phyloP scores from a whole-genome alignment of 2,329 filamentous ascomycete species.

The Lachnellula arida region DNA sequence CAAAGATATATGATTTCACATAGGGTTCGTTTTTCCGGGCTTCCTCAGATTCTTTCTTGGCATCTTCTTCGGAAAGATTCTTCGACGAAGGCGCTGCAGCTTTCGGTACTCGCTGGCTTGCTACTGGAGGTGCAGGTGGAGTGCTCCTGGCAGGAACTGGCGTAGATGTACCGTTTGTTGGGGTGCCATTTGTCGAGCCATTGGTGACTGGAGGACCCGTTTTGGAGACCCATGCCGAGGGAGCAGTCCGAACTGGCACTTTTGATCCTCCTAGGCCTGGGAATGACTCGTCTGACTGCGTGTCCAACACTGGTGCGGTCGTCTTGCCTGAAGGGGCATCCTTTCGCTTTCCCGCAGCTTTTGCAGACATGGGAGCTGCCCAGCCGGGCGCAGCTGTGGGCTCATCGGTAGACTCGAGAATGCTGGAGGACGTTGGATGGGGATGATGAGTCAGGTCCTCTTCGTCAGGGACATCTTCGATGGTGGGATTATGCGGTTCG shows the following conservation, averaged over 20 bases:
- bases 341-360: conserved; percentile 66
- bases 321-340: conserved; percentile 41
- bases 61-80: too few relatives aligned
- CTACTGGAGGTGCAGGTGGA: conserved; percentile 40
- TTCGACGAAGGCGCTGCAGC: too few relatives aligned
- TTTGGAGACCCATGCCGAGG: conserved; percentile 72
- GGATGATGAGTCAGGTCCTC: conserved; percentile 63
- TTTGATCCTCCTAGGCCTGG: conserved; percentile 76
- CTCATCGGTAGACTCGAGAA: conserved; percentile 34
- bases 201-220: conserved; percentile 46
- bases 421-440: conserved; percentile 39
- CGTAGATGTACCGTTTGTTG: conserved; percentile 42
- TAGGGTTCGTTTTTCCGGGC: conserved; percentile 31
- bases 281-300: conserved; percentile 85
- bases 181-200: conserved; percentile 46
- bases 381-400: conserved; percentile 43
- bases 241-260: conserved; percentile 50
- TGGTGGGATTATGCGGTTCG: conserved; percentile 53
- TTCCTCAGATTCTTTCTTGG: too few relatives aligned
- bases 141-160: conserved; percentile 54
- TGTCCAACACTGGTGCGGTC: conserved; percentile 57
- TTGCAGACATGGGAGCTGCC: conserved; percentile 50
- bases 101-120: conserved; percentile 40
- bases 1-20: conserved; percentile 8
- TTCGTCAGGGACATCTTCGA: conserved; percentile 80